Conservation (phyloP, 1,139 yeast genomes). For the Yamadazyma buinensis region DNA sequence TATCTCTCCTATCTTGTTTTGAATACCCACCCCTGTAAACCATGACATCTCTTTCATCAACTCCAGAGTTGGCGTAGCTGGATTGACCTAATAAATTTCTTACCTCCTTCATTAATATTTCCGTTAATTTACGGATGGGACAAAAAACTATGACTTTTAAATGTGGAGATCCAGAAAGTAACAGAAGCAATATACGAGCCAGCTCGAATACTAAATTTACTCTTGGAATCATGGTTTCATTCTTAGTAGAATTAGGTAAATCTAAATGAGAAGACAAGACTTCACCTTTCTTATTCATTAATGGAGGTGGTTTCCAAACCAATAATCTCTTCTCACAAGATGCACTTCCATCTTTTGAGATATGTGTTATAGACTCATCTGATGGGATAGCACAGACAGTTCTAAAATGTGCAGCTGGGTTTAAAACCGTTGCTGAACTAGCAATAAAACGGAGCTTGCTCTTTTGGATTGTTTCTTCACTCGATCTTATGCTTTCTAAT, state of each 20-base stretch:
- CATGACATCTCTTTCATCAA: constrained; percentile 65
- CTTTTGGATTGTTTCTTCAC: too few species aligned
- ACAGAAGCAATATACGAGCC: constrained; percentile 64
- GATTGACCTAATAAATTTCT: constrained; percentile 38
- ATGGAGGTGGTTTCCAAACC: constrained; percentile 80
- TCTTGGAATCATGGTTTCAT: constrained; percentile 36
- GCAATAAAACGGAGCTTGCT: constrained; percentile 59
- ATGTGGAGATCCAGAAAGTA: constrained; percentile 51
- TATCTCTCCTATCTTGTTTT: constrained; percentile 75
- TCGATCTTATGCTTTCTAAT: constrained; percentile 19
- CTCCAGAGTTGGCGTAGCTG: constrained; percentile 30
- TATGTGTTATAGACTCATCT: constrained; percentile 42
- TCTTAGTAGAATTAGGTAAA: constrained; percentile 4
- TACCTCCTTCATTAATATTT: constrained; percentile 79
- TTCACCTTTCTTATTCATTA: constrained; percentile 56
- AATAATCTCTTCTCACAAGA: constrained; percentile 69
- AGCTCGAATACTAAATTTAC: constrained; percentile 73
- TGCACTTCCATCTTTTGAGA: constrained; percentile 84
- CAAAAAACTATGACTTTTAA: constrained; percentile 84
- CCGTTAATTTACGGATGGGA: constrained; percentile 82
- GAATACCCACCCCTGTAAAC: constrained; percentile 95
- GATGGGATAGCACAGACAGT: constrained; percentile 63
- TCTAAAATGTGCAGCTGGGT: constrained; percentile 69
- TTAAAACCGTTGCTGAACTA: constrained; percentile 87
- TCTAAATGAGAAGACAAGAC: constrained; percentile 13